Evolutionary conservation across 345 rosid genomes (phyloP), one percentile per base, ranked within the genome.

Genomic region (Sonneratia caseolaris): DNA sequence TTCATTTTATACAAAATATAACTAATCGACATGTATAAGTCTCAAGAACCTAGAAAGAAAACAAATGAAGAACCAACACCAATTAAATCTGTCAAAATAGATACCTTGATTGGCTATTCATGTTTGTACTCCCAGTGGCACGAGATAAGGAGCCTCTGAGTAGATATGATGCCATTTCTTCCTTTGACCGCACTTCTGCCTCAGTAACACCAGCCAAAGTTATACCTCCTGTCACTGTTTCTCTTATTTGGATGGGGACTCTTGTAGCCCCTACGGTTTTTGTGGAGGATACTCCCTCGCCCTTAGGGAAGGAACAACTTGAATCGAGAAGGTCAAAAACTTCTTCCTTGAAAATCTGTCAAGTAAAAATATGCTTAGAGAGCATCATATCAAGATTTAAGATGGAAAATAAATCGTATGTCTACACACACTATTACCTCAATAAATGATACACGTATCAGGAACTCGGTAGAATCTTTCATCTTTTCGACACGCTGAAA

Each of bases 91-190:
- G 1, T 57, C n/a, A 27, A 48, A 73, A 73, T 16, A 36, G 21
- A 38, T 59, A 92, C 99, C 99, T 95, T 13, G 99, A 95, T 75
- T 92, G 99, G 75, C 91, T 95, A 75, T 95, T 92, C 99, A 95
- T 95, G 61, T 92, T 92, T 16, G 99, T 95, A 72, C 99, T 95
- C 21, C 84, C 99, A 70, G 99, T 95, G 24, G 99, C 99, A 64
- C 98, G 97, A 66, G 85, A 40, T 73, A 89, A 65, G 53, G 99
- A 95, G 70, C 99, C 99, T 14, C 91, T 80, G 0, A 88, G 86
- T 56, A 95, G 73, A 79, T 75, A 85, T 0, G 88, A 86, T 3
- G 87, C 88, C 99, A 95, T 95, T 82, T 95, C 99, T 78, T 90
- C 97, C 75, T 88, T 92, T 7, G 84, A 84, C 72, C 82, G 82